Conservation (phyloP, 495 filamentous ascomycete species). For the Aspergillus funiculosus region DNA sequence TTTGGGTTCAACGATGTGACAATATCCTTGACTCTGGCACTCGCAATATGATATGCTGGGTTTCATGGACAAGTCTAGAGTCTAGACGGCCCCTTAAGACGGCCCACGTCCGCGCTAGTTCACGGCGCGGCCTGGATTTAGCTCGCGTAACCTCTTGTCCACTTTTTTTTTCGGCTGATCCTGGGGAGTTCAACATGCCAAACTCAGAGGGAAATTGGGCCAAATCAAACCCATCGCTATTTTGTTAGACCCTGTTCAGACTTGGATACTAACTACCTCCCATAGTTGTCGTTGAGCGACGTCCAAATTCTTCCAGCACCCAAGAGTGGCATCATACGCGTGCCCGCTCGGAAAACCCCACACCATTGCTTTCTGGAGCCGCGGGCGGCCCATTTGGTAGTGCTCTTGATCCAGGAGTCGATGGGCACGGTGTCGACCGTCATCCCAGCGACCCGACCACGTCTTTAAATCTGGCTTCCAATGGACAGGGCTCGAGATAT, state of each 20-base stretch:
- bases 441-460: slow-evolving; percentile 28
- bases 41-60: not conserved
- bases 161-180: slow-evolving; percentile 13
- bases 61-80: slow-evolving; percentile 1
- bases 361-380: slow-evolving; percentile 27
- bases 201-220: slow-evolving; percentile 8
- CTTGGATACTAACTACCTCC: slow-evolving; percentile 14
- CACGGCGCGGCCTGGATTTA: slow-evolving; percentile 20
- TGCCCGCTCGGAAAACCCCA: slow-evolving; percentile 33
- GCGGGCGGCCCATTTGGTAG: slow-evolving; percentile 34
- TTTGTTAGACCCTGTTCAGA: slow-evolving; percentile 4
- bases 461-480: slow-evolving; percentile 34
- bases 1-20: slow-evolving; percentile 3
- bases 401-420: slow-evolving; percentile 29
- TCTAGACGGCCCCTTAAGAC: slow-evolving; percentile 21
- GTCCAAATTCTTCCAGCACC: slow-evolving; percentile 19
- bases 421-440: slow-evolving; percentile 37
- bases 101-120: slow-evolving; percentile 30
- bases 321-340: slow-evolving; percentile 34
- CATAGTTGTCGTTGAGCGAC: slow-evolving; percentile 18
- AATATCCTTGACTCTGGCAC: slow-evolving; percentile 7
- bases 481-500: slow-evolving; percentile 34
- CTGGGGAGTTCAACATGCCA: not conserved
- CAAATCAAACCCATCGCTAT: slow-evolving; percentile 8
- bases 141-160: slow-evolving; percentile 28